These are phyloP conservation scores for Skeletonema marinoi DNA, from an alignment of 108 stramenopile genomes.

Conservation along the genomic window DNA sequence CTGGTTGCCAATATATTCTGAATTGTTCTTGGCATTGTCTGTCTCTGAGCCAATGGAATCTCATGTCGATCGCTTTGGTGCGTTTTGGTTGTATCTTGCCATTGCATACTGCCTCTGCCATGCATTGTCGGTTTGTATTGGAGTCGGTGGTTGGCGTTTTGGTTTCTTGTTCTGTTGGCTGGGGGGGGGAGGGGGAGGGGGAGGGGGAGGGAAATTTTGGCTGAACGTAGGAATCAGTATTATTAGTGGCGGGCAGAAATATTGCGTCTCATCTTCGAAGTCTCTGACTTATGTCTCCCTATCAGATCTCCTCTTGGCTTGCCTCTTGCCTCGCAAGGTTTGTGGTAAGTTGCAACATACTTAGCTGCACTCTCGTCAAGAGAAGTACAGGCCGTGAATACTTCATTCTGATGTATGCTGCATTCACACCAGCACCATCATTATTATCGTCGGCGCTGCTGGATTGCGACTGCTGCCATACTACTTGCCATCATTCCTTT, in stretches of 20 bases:
- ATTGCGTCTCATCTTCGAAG: too few species aligned
- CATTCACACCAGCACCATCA: neutral
- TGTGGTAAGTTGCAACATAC: too few species aligned
- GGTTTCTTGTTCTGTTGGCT: too few species aligned
- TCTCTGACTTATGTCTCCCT: too few species aligned
- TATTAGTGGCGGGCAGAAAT: too few species aligned
- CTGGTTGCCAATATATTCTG: neutral
- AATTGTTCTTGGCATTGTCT: neutral
- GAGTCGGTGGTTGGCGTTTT: slow-evolving; percentile 51
- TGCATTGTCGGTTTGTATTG: slow-evolving; percentile 39
- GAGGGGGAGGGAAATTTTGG: too few species aligned
- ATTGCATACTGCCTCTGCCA: slow-evolving; percentile 43
- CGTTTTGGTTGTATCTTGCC: slow-evolving; percentile 46
- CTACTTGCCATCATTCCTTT: neutral
- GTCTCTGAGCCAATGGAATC: slow-evolving; percentile 27
- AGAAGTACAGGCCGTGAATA: neutral
- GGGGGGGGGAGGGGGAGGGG: too few species aligned
- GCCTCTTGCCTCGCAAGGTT: too few species aligned
- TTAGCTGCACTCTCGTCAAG: too few species aligned
- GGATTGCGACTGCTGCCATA: neutral
- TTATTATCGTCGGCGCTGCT: neutral
- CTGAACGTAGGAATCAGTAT: too few species aligned
- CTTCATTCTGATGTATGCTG: neutral
- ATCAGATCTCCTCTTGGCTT: too few species aligned
- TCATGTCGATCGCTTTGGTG: slow-evolving; percentile 47